These are phyloP conservation scores for Paragyromitra xinjiangensis DNA, from an alignment of 495 filamentous ascomycete genomes.

Conservation along the genomic window DNA sequence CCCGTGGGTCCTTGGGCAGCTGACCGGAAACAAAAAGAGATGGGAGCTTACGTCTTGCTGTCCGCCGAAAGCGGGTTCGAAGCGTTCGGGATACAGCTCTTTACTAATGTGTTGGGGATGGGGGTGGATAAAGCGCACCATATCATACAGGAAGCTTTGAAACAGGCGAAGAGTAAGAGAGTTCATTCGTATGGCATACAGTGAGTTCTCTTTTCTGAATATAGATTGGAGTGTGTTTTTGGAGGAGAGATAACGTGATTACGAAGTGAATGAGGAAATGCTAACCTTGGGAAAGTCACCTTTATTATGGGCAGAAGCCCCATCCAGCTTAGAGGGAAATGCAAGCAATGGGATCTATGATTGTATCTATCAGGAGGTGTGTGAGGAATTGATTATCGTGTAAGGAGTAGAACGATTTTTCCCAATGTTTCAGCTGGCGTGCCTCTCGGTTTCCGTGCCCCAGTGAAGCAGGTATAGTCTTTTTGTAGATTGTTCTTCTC, in stretches of 20 bases:
- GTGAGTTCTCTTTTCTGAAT: constrained; percentile 32
- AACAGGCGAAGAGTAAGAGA: constrained; percentile 36
- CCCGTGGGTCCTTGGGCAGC: constrained; percentile 49
- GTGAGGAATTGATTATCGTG: not conserved
- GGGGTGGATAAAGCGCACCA: constrained; percentile 17
- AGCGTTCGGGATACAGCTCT: constrained; percentile 41
- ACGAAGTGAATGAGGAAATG: not conserved
- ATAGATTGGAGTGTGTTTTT: too few species aligned
- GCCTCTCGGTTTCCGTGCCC: too few species aligned
- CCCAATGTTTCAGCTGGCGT: too few species aligned
- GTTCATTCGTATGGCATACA: constrained; percentile 41
- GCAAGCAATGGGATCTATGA: not conserved
- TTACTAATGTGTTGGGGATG: constrained; percentile 48
- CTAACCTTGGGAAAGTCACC: constrained; percentile 23
- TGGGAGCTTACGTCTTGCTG: constrained; percentile 41
- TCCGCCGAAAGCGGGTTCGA: constrained; percentile 46
- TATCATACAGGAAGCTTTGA: constrained; percentile 6
- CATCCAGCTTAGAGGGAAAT: not conserved
- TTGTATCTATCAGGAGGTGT: not conserved
- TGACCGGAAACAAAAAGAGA: constrained; percentile 46
- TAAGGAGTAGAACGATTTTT: not conserved
- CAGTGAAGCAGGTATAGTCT: too few species aligned
- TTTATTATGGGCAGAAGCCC: constrained; percentile 45
- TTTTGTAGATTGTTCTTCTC: too few species aligned
- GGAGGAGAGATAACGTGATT: too few species aligned